Conservation (phyloP, 345 rosid species). For the Salix koriyanagi region DNA sequence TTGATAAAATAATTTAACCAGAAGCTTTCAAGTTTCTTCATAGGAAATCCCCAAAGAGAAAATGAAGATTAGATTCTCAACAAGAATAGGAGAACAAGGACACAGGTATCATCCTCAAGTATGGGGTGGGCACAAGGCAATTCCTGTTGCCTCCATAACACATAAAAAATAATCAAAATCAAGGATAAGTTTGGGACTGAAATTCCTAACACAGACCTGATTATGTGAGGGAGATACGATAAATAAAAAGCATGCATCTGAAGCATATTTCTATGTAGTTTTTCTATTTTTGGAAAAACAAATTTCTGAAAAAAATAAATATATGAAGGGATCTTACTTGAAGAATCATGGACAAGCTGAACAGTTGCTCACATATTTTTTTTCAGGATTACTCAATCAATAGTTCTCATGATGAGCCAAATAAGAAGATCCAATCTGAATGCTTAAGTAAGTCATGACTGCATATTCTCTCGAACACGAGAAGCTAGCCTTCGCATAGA, state of each 20-base stretch:
- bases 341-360: background rate
- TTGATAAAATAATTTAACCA: too few species aligned
- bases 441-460: slow-evolving; percentile 27
- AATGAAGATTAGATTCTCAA: too few species aligned
- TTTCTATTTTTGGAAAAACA: background rate
- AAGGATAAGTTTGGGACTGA: background rate
- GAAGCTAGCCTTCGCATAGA: slow-evolving; percentile 54
- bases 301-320: too few species aligned
- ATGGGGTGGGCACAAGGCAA: too few species aligned
- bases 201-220: background rate
- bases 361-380: background rate
- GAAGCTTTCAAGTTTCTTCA: too few species aligned
- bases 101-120: too few species aligned
- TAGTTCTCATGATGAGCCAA: background rate
- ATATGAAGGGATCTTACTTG: background rate
- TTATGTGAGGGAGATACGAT: background rate
- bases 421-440: background rate
- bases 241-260: background rate
- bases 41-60: too few species aligned
- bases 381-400: background rate
- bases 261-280: background rate
- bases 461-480: slow-evolving; percentile 49
- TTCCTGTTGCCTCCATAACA: too few species aligned
- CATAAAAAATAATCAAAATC: background rate
- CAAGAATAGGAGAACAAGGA: too few species aligned